Conservation (phyloP, 1,139 yeast species). For the Pichia sp. region DNA sequence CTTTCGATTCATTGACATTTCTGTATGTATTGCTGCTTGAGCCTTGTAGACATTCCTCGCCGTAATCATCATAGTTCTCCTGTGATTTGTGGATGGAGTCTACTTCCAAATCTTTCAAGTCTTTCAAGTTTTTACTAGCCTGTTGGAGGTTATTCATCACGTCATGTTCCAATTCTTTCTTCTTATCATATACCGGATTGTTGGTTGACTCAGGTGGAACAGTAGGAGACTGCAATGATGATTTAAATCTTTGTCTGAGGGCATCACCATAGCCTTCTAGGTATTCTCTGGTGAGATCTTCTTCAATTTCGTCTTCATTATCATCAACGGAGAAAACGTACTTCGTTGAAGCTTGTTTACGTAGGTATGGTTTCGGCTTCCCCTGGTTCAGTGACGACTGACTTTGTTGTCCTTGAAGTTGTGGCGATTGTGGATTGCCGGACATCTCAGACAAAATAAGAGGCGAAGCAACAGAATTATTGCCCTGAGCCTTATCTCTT, state of each 20-base stretch:
- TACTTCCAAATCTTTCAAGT: constrained; percentile 25
- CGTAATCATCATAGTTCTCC: constrained; percentile 8
- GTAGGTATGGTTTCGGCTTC: constrained; percentile 25
- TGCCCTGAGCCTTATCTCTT: constrained; percentile 23
- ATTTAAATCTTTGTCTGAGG: constrained; percentile 36
- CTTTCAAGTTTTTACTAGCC: constrained; percentile 25
- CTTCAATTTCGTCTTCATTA: constrained; percentile 59
- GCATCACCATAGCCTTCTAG: constrained; percentile 74
- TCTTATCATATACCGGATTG: constrained; percentile 14
- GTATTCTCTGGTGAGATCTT: constrained; percentile 57
- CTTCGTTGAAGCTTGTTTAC: constrained; percentile 29
- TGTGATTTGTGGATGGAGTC: constrained; percentile 20
- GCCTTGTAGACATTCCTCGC: neutral
- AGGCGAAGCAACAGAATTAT: constrained; percentile 3
- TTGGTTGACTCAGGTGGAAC: constrained; percentile 3
- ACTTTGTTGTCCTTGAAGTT: constrained; percentile 13
- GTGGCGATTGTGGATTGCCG: constrained; percentile 15
- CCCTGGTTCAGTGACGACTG: constrained; percentile 10
- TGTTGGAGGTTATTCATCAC: constrained; percentile 23
- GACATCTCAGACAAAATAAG: neutral
- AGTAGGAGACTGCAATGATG: constrained; percentile 16
- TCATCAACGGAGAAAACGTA: constrained; percentile 70
- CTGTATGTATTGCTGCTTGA: neutral
- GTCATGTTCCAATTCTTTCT: constrained; percentile 27
- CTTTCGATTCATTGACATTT: neutral